Percentiles rank a stretch among this genome's conserved stretches.
phyloP scores from a whole-genome alignment of 345 rosid genomes.

The Citrus unshiu region DNA sequence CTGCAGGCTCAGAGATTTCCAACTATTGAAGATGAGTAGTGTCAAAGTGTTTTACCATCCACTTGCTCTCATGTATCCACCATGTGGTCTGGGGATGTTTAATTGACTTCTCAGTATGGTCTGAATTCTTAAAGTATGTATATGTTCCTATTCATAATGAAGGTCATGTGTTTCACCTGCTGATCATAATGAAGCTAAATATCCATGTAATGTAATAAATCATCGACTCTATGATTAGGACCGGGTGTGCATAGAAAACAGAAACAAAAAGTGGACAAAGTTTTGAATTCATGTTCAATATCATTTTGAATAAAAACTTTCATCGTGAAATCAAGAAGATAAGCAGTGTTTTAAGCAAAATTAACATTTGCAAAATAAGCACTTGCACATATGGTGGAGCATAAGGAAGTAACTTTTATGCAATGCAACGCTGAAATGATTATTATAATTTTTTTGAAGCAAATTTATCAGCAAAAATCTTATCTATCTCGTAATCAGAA shows the following conservation, averaged over 20 bases:
- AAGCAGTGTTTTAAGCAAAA: background rate
- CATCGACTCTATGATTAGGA: background rate
- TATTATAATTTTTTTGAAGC: background rate
- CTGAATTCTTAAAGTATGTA: background rate
- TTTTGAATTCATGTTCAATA: background rate
- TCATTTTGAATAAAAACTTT: background rate
- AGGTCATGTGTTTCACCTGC: background rate
- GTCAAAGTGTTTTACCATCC: background rate
- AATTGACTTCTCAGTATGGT: background rate
- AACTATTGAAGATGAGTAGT: background rate
- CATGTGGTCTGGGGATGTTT: background rate
- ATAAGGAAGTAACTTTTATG: background rate
- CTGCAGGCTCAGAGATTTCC: background rate
- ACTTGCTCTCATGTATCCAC: background rate
- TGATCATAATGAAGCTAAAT: background rate
- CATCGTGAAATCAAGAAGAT: background rate
- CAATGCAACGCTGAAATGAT: background rate
- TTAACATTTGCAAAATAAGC: background rate
- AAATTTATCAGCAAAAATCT: background rate
- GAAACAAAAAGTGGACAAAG: background rate
- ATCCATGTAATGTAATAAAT: background rate
- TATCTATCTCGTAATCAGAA: background rate
- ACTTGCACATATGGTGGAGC: background rate
- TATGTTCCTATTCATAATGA: background rate
- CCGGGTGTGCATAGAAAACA: background rate